These are phyloP conservation scores for Diospyros lotus DNA, from an alignment of 148 eudicot genomes.

Conservation along the genomic window DNA sequence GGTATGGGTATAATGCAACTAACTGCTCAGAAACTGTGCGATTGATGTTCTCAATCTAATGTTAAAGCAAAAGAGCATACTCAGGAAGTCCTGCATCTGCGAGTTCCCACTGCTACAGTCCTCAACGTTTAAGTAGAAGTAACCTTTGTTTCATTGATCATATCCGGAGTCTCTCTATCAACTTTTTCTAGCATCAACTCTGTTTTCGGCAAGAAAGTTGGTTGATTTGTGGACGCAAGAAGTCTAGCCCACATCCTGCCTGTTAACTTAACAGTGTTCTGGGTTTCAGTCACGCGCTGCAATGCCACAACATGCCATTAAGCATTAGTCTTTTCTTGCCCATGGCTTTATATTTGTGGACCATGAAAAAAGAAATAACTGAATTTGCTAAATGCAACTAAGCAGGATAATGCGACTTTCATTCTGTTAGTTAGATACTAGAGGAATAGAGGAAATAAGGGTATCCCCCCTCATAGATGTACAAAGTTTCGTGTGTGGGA, in stretches of 20 bases:
- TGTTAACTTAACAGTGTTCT: constrained; percentile 43
- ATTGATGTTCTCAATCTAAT: not conserved
- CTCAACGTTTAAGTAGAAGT: constrained; percentile 22
- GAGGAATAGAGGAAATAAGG: too few species aligned
- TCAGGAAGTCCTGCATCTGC: not conserved
- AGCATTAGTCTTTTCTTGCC: constrained; percentile 3
- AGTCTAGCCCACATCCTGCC: constrained; percentile 70
- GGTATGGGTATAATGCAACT: not conserved
- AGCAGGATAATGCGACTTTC: too few species aligned
- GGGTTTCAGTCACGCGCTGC: constrained; percentile 48
- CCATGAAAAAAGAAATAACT: not conserved
- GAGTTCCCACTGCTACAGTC: not conserved
- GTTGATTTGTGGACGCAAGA: constrained; percentile 57
- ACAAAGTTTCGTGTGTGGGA: too few species aligned
- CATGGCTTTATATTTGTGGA: not conserved
- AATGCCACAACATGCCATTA: constrained; percentile 11
- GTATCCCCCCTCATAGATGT: too few species aligned
- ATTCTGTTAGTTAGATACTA: too few species aligned
- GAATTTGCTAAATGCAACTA: not conserved
- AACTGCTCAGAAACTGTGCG: not conserved
- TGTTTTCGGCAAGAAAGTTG: constrained; percentile 33
- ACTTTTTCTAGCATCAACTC: constrained; percentile 28
- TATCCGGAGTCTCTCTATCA: constrained; percentile 22
- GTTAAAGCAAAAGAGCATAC: not conserved
- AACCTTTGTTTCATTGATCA: constrained; percentile 22